phyloP scores from a whole-genome alignment of 352 stramenopile genomes.

The Phytopythium litorale region DNA sequence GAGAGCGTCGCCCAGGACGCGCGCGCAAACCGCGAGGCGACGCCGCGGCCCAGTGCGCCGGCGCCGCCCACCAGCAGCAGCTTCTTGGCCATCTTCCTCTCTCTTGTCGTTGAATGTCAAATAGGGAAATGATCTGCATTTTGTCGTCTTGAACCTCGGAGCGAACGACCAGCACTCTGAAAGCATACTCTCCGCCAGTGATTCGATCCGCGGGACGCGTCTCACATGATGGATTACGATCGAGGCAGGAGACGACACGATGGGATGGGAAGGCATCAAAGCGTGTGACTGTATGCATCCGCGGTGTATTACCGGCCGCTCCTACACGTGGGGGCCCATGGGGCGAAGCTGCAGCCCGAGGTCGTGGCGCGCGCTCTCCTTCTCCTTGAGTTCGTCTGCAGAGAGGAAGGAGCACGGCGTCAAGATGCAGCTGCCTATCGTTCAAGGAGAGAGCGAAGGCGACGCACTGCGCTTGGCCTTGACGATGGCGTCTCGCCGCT shows the following conservation, averaged over 20 bases:
- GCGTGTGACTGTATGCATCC: not conserved
- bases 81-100: constrained; percentile 38
- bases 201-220: not conserved
- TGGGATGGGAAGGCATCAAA: not conserved
- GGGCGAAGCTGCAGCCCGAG: constrained; percentile 49
- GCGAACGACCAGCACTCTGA: constrained; percentile 7
- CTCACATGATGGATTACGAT: not conserved
- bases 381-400: constrained; percentile 61
- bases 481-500: constrained; percentile 59
- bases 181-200: not conserved
- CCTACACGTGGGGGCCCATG: constrained; percentile 1
- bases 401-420: not conserved
- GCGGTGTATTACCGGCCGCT: not conserved
- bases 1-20: constrained; percentile 69
- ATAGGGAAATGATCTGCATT: not conserved
- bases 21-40: constrained; percentile 54
- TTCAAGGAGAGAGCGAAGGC: not conserved
- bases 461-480: constrained; percentile 56
- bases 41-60: constrained; percentile 66
- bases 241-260: no score
- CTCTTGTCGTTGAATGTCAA: not conserved
- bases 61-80: constrained; percentile 74
- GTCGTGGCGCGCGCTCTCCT: constrained; percentile 52
- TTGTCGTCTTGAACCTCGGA: constrained; percentile 1
- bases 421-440: not conserved